phyloP scores from a whole-genome alignment of 352 stramenopile genomes.

The Globisporangium splendens region DNA sequence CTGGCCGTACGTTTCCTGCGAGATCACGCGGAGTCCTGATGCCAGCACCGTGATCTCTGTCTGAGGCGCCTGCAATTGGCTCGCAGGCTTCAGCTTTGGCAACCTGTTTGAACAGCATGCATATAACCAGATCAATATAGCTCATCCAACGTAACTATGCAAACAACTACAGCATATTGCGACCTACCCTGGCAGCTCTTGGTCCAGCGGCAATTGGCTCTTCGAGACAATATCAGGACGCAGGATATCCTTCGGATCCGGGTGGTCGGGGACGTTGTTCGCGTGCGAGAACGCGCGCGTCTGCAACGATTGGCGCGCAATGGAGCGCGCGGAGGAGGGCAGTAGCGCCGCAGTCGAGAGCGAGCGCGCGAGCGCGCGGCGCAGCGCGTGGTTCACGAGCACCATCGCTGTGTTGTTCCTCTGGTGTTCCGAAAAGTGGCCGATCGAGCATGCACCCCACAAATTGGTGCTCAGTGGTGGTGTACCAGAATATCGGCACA shows the following conservation, averaged over 20 bases:
- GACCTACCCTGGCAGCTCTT: slow-evolving; percentile 52
- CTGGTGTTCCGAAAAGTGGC: slow-evolving; percentile 14
- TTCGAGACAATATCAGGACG: slow-evolving; percentile 40
- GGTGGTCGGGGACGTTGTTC: slow-evolving; percentile 15
- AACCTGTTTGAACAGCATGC: slow-evolving; percentile 25
- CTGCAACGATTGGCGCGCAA: slow-evolving; percentile 7
- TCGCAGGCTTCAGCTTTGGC: slow-evolving; percentile 80
- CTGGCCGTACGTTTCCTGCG: slow-evolving; percentile 95
- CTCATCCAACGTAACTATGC: background rate
- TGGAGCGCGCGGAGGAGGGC: background rate
- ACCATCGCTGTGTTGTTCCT: slow-evolving; percentile 18
- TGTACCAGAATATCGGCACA: slow-evolving; percentile 5
- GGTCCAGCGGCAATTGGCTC: slow-evolving; percentile 51
- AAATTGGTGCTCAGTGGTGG: slow-evolving; percentile 2
- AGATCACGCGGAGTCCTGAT: slow-evolving; percentile 95
- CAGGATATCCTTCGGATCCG: slow-evolving; percentile 52
- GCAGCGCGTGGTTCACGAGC: slow-evolving; percentile 28
- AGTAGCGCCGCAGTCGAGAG: slow-evolving; percentile 4
- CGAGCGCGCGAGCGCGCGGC: slow-evolving; percentile 19
- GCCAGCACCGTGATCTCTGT: slow-evolving; percentile 91
- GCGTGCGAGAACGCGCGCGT: slow-evolving; percentile 41
- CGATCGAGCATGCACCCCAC: background rate
- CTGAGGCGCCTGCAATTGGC: slow-evolving; percentile 79
- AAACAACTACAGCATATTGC: background rate
- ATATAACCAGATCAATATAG: background rate